A percentile compares a stretch with the other conserved stretches of the same genome.
These are phyloP conservation scores for Hysterangium stoloniferum DNA, from an alignment of 768 basidiomycete genomes.

Conservation along the genomic window DNA sequence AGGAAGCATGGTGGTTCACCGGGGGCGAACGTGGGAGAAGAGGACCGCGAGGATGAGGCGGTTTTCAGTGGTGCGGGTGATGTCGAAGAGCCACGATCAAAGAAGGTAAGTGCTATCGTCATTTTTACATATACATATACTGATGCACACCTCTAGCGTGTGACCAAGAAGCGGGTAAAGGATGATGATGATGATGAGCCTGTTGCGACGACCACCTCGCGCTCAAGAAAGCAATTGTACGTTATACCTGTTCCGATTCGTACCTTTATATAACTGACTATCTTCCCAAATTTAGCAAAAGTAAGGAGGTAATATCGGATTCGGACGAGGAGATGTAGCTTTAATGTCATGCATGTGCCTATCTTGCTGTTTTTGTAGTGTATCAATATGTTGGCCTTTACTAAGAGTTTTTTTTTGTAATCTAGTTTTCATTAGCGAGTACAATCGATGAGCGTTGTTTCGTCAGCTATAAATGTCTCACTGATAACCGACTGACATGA, in stretches of 20 bases:
- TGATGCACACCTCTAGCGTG: slow-evolving; percentile 26
- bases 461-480: too few relatives aligned
- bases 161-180: slow-evolving; percentile 67
- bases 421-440: too few relatives aligned
- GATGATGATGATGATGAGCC: slow-evolving; percentile 77
- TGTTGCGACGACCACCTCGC: background rate
- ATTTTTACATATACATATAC: background rate
- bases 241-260: slow-evolving; percentile 21
- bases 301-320: slow-evolving; percentile 80
- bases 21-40: slow-evolving; percentile 35
- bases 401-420: background rate
- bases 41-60: slow-evolving; percentile 56
- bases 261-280: background rate
- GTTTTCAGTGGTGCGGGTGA: slow-evolving; percentile 70
- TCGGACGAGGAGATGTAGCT: slow-evolving; percentile 72
- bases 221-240: slow-evolving; percentile 69
- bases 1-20: slow-evolving; percentile 41
- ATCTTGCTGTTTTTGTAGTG: background rate
- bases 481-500: too few relatives aligned
- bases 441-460: too few relatives aligned
- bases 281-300: slow-evolving; percentile 65
- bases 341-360: background rate
- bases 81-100: slow-evolving; percentile 48
- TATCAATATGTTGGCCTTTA: slow-evolving; percentile 4
- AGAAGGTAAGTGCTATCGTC: slow-evolving; percentile 46